Evolutionary conservation across 176 grass and related monocot genomes (phyloP), one percentile per base, ranked within the genome.

Genomic region (Paspalum vaginatum): DNA sequence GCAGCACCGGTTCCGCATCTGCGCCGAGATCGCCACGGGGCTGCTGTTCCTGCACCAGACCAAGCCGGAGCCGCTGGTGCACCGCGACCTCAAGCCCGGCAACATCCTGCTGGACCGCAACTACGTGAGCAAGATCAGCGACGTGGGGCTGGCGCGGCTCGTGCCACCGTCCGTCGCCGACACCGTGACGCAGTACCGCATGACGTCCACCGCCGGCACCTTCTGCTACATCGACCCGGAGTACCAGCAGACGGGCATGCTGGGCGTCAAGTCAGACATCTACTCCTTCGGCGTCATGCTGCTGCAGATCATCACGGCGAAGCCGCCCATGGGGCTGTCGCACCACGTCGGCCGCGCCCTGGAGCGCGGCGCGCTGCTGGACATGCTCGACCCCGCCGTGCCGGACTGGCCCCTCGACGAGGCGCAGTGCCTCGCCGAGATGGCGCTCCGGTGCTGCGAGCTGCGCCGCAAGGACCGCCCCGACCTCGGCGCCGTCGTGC

Each of bases 31-130:
- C 70, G 88, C 95, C 7, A 98, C 95, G 12, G 83, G 87, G 0
- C 88, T 98, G 4, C 77, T 94, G 24, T 94, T 98, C 88, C 64
- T 98, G 17, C 95, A 98, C 80, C 95, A 92, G 84, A 92, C 90
- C 11, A 98, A 98, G 46, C 95, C 95, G 0, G 90, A 98, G 74
- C 92, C 95, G 4, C 92, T 98, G 22, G 95, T 98, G 47, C 95
- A 98, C 86, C 92, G 92, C 0, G 95, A 98, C 74, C 92, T 98
- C 25, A 98, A 98, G 74, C 95, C 95, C 0, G 95, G 79, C 0
- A 98, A 98, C 83, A 98, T 98, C 71, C 92, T 98, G 13, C 92
- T 98, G 24, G 95, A 94, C 65, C 71, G 92, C 6, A 92, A 98
- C 60, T 91, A 89, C 42, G 92, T 98, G 13, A 94, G 92, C 90